These are phyloP conservation scores for Venturia carpophila DNA, from an alignment of 2,329 filamentous ascomycete genomes.

Conservation along the genomic window DNA sequence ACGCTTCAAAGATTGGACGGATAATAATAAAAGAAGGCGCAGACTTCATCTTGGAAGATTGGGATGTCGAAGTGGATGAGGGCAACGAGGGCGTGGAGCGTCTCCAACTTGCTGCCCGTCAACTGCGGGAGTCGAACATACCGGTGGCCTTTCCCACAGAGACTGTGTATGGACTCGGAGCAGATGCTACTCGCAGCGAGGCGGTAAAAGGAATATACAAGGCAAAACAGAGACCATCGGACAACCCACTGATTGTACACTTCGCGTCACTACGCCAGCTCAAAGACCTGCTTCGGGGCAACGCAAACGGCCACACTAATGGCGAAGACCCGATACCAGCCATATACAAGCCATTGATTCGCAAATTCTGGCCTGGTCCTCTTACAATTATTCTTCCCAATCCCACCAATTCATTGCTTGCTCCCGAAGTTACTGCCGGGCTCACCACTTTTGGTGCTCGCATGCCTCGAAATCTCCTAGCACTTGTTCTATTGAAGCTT, in stretches of 20 bases:
- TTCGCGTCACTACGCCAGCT: conserved; percentile 75
- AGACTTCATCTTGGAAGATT: conserved; percentile 14
- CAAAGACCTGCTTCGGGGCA: conserved; percentile 47
- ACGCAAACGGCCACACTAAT: background rate
- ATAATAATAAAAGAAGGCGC: background rate
- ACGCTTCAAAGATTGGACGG: conserved; percentile 4
- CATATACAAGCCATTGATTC: conserved; percentile 71
- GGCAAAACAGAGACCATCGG: conserved; percentile 81
- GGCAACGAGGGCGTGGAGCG: background rate
- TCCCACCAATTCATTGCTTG: conserved; percentile 60
- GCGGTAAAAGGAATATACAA: conserved; percentile 88
- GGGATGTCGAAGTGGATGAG: conserved; percentile 3
- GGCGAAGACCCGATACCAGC: conserved; percentile 50
- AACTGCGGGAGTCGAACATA: conserved; percentile 8
- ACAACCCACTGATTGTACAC: conserved; percentile 94
- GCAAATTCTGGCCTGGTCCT: conserved; percentile 87
- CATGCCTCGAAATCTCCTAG: conserved; percentile 80
- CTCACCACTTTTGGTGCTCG: conserved; percentile 79
- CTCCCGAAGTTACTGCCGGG: conserved; percentile 85
- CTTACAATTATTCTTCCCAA: conserved; percentile 83
- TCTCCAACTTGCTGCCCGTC: conserved; percentile 10
- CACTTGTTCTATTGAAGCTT: conserved; percentile 75
- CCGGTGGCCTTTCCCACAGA: conserved; percentile 96
- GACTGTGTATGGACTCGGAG: conserved; percentile 95
- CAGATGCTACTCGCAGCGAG: conserved; percentile 77